Evolutionary conservation across 73 alveolate genomes (phyloP).

Genomic region (Symbiodinium pilosum): DNA sequence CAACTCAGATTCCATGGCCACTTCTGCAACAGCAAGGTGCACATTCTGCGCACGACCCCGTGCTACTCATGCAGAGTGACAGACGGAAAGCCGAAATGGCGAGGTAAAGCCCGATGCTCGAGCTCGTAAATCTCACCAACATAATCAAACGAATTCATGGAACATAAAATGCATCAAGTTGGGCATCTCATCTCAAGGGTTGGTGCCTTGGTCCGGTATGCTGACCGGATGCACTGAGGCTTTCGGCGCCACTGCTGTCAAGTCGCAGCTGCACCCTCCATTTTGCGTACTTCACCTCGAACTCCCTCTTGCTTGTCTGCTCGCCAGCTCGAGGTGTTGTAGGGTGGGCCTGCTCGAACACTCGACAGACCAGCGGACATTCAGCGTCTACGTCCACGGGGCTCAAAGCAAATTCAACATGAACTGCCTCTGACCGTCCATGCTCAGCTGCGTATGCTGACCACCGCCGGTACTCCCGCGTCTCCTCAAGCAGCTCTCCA

Average conservation of each 20-base stretch:
- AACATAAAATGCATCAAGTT: no score
- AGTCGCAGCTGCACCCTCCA: constrained; percentile 46
- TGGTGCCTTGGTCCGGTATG: not conserved
- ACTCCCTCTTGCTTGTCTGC: constrained; percentile 31
- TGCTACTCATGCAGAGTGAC: not conserved
- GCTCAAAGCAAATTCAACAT: no score
- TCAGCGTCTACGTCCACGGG: no score
- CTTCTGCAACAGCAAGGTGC: not conserved
- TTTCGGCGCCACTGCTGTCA: no score
- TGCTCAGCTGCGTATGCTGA: not conserved
- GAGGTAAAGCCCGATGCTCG: no score
- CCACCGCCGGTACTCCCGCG: constrained; percentile 68
- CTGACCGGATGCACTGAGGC: no score
- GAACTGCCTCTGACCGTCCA: constrained; percentile 16
- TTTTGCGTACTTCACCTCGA: not conserved
- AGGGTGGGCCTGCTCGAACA: constrained; percentile 9
- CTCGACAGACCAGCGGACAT: not conserved
- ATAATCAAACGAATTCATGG: not conserved
- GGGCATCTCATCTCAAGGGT: not conserved
- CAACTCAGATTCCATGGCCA: not conserved
- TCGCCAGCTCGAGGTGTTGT: constrained; percentile 15
- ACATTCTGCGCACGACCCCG: not conserved
- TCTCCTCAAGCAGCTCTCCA: not conserved
- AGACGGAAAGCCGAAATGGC: no score
- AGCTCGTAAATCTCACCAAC: not conserved